Evolutionary conservation across 345 rosid species (phyloP), one percentile per base, ranked within the genome.

Genomic region (Litchi chinensis): DNA sequence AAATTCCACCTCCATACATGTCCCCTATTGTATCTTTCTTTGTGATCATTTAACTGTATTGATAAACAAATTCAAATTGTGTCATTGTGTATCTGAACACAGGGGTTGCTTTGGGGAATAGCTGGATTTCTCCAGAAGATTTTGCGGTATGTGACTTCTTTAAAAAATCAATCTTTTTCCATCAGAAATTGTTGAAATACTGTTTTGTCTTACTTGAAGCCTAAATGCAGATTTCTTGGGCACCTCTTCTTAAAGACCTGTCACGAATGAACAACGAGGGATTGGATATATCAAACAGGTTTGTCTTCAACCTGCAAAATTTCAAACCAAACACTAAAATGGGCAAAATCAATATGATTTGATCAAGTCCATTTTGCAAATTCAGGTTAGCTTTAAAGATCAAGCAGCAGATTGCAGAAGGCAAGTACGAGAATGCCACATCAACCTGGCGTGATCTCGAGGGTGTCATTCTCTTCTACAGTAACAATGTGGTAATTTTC

Each of bases 121-220:
- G 86, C 57, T 88, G 86, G 86, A 88, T 88, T 80, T 88, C 91
- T 39, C 87, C 89, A 0, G 85, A 74, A 81, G 88, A 88, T 75
- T 84, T 82, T 78, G 82, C 74, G 86, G 91, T 84, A 76, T 5
- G 75, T 48, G 10, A 56, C 39, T 12, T 64, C 65, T 32, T 63
- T 8, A 6, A n/a, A 32, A 32, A 32, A 32, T 18, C 21, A 59
- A 60, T 60, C 65, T n/a, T 60, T 60, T 59, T 21, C 11, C 65
- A 60, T 3, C 28, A n/a, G 6, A 60, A 60, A 60, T 5, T 22
- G 12, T n/a, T 0, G 21, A 60, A 16, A 60, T 60, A 8, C 65
- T 60, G 37, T 32, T 32, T 9, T 2, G 21, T n/a, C 65, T 60
- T 10, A 60, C 28, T 21, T 67, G 21, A n/a, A 22, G 28, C 28